Evolutionary conservation across 129 eudicot species (phyloP).

Genomic region (Centrapalus pauciflorus): DNA sequence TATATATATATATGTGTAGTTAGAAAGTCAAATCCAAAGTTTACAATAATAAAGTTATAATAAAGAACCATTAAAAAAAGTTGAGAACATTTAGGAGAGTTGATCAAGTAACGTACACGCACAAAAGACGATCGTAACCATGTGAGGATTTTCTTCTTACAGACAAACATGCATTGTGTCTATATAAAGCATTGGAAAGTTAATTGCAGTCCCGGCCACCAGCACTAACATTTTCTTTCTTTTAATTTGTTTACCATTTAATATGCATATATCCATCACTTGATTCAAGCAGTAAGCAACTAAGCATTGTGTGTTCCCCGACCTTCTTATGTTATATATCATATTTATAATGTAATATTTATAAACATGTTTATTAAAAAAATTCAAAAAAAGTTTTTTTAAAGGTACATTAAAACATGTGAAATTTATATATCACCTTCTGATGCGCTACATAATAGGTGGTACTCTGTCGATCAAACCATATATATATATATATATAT

Average conservation of each 20-base stretch:
- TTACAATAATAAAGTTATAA: background rate
- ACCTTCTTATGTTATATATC: no score
- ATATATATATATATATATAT: no score
- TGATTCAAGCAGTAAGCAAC: no score
- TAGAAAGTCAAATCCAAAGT: background rate
- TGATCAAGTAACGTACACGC: constrained; percentile 30
- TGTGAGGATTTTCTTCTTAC: constrained; percentile 10
- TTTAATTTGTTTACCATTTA: background rate
- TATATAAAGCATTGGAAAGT: constrained; percentile 9
- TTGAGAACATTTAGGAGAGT: background rate
- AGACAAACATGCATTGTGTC: background rate
- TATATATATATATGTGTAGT: background rate
- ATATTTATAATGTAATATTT: no score
- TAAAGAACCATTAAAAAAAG: constrained; percentile 5
- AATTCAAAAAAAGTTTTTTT: no score
- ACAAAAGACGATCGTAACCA: background rate
- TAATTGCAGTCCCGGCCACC: no score
- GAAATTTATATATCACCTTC: no score
- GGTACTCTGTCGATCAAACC: no score
- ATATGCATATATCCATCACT: constrained; percentile 10
- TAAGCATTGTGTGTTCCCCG: constrained; percentile 34
- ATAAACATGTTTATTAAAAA: no score
- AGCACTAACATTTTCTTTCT: constrained; percentile 18
- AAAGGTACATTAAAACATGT: no score
- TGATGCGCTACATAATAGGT: no score